phyloP scores from a whole-genome alignment of 2,329 filamentous ascomycete species.

The Cytospora paraplurivora region DNA sequence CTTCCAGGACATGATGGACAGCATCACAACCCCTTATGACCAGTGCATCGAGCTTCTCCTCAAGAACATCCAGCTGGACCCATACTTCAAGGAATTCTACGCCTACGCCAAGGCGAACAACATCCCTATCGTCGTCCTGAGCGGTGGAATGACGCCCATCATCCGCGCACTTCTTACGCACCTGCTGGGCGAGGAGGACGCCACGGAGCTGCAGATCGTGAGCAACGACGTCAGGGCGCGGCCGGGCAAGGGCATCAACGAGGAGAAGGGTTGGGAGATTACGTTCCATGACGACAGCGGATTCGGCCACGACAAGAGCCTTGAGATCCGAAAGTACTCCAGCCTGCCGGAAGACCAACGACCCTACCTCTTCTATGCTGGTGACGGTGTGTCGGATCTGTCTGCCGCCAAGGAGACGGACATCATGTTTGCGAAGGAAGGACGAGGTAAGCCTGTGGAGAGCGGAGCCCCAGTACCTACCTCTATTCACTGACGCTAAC shows the following conservation, averaged over 20 bases:
- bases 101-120: slow-evolving; percentile 79
- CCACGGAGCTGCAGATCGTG: slow-evolving; percentile 81
- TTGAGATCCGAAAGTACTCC: slow-evolving; percentile 86
- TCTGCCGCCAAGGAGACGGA: slow-evolving; percentile 92
- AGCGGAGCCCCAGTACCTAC: slow-evolving; percentile 6
- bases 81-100: slow-evolving; percentile 85
- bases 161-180: slow-evolving; percentile 81
- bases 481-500: slow-evolving; percentile 1
- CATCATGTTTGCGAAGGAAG: slow-evolving; percentile 89
- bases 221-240: slow-evolving; percentile 75
- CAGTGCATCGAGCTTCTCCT: slow-evolving; percentile 79
- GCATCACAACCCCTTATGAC: slow-evolving; percentile 75
- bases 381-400: slow-evolving; percentile 90
- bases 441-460: slow-evolving; percentile 62
- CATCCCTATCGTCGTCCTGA: slow-evolving; percentile 89
- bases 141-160: slow-evolving; percentile 89
- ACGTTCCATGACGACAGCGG: slow-evolving; percentile 83
- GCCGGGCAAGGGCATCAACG: slow-evolving; percentile 71
- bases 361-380: slow-evolving; percentile 90
- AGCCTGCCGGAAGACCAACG: slow-evolving; percentile 67
- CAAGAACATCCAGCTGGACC: slow-evolving; percentile 85
- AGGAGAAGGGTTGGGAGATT: slow-evolving; percentile 84
- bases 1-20: slow-evolving; percentile 92
- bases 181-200: slow-evolving; percentile 74
- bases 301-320: slow-evolving; percentile 96